Evolutionary conservation across 805 yeast genomes (phyloP).

Genomic region (Cyberlindnera galapagoensis): DNA sequence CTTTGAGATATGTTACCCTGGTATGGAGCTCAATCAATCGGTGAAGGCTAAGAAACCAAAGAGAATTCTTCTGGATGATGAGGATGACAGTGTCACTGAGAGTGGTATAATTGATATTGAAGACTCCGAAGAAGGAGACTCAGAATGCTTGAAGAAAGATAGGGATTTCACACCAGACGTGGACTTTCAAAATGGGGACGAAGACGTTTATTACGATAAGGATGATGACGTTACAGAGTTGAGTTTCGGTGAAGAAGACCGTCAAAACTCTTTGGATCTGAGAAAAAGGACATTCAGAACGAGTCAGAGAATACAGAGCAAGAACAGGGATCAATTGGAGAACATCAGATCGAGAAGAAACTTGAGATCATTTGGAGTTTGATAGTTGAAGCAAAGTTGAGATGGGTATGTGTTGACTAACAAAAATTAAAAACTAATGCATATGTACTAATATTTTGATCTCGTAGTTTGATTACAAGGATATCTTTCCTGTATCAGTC

Average conservation of each 20-base stretch:
- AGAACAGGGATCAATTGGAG: conserved; percentile 13
- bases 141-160: not conserved
- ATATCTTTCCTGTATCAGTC: no score
- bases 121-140: not conserved
- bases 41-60: conserved; percentile 16
- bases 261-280: conserved; percentile 17
- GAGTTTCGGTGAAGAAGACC: conserved; percentile 17
- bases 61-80: conserved; percentile 23
- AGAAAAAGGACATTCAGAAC: conserved; percentile 14
- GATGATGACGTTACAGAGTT: conserved; percentile 15
- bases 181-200: no score
- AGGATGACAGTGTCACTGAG: conserved; percentile 3
- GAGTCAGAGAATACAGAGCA: conserved; percentile 18
- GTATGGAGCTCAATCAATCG: conserved; percentile 23
- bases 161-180: no score
- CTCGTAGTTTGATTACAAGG: no score
- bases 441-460: no score
- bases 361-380: conserved; percentile 14
- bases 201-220: no score
- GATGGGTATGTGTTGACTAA: not conserved
- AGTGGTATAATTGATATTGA: conserved; percentile 14
- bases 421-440: no score
- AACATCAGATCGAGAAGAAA: conserved; percentile 20
- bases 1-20: conserved; percentile 32
- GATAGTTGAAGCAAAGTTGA: conserved; percentile 1